A percentile compares a stretch with the other conserved stretches of the same genome.
Evolutionary conservation across 768 basidiomycete genomes (phyloP).

Genomic region (Russula virescens): DNA sequence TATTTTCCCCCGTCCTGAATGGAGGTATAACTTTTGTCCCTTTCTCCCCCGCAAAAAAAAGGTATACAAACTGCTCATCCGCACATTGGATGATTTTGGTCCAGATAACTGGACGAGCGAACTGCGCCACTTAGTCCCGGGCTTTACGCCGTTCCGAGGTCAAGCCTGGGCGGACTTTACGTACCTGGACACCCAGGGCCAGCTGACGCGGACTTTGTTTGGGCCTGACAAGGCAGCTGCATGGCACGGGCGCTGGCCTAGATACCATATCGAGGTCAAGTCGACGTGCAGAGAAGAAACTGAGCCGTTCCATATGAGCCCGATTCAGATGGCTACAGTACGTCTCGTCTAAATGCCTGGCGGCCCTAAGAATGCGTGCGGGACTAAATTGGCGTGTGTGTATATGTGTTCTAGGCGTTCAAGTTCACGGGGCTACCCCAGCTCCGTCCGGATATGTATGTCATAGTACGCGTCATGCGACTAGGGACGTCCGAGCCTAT

Average conservation of each 20-base stretch:
- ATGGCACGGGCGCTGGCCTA: slow-evolving; percentile 27
- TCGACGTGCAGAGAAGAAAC: slow-evolving; percentile 21
- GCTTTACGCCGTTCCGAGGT: slow-evolving; percentile 21
- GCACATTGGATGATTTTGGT: slow-evolving; percentile 23
- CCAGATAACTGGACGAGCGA: slow-evolving; percentile 30
- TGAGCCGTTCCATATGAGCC: slow-evolving; percentile 28
- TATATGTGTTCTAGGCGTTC: neutral
- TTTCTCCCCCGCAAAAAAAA: neutral
- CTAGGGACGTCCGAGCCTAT: slow-evolving; percentile 4
- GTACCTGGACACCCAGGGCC: slow-evolving; percentile 26
- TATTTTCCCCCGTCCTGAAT: neutral
- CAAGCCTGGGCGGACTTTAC: slow-evolving; percentile 26
- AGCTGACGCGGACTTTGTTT: slow-evolving; percentile 24
- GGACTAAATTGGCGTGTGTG: neutral
- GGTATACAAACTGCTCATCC: slow-evolving; percentile 21
- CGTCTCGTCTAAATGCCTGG: neutral
- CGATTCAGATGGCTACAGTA: slow-evolving; percentile 25
- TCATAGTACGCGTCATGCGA: slow-evolving; percentile 11
- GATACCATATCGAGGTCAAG: slow-evolving; percentile 31
- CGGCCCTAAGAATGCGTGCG: too few species aligned
- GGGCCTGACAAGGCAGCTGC: slow-evolving; percentile 15
- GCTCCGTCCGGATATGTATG: slow-evolving; percentile 1
- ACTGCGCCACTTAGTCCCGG: slow-evolving; percentile 22
- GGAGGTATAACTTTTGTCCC: neutral
- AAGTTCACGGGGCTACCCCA: neutral